phyloP scores from a whole-genome alignment of 495 filamentous ascomycete genomes.

The Penicillium bialowiezense region DNA sequence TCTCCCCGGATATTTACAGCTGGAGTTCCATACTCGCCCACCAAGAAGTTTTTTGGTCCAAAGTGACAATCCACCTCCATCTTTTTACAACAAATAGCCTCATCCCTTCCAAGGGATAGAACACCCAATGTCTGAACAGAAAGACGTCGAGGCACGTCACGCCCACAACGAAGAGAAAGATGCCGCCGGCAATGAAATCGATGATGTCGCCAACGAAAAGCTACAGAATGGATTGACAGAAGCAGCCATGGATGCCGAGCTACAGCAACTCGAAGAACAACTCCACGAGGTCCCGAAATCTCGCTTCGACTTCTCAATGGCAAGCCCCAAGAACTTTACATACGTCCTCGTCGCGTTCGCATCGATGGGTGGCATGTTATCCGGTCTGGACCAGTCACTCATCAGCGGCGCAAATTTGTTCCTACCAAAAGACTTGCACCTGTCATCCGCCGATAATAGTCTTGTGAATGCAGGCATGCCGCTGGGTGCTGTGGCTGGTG shows the following conservation, averaged over 20 bases:
- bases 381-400: constrained; percentile 59
- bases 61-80: too few species aligned
- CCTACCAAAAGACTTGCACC: constrained; percentile 46
- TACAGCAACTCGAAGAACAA: constrained; percentile 33
- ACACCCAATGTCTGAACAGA: constrained; percentile 26
- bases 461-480: constrained; percentile 59
- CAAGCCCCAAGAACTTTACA: constrained; percentile 49
- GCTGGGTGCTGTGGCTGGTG: constrained; percentile 58
- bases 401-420: constrained; percentile 60
- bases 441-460: constrained; percentile 45
- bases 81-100: background rate
- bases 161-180: constrained; percentile 31
- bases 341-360: constrained; percentile 62
- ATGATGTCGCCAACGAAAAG: constrained; percentile 29
- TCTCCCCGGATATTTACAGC: background rate
- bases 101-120: background rate
- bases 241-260: constrained; percentile 37
- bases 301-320: constrained; percentile 27
- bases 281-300: constrained; percentile 25
- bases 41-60: too few species aligned
- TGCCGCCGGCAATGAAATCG: constrained; percentile 21
- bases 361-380: constrained; percentile 60
- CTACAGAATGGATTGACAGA: constrained; percentile 23
- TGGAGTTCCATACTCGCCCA: too few species aligned
- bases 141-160: constrained; percentile 30